Percentiles rank a stretch among this genome's conserved stretches.
Conservation (phyloP, 139 green algal species). For the Eudorina sp. region DNA sequence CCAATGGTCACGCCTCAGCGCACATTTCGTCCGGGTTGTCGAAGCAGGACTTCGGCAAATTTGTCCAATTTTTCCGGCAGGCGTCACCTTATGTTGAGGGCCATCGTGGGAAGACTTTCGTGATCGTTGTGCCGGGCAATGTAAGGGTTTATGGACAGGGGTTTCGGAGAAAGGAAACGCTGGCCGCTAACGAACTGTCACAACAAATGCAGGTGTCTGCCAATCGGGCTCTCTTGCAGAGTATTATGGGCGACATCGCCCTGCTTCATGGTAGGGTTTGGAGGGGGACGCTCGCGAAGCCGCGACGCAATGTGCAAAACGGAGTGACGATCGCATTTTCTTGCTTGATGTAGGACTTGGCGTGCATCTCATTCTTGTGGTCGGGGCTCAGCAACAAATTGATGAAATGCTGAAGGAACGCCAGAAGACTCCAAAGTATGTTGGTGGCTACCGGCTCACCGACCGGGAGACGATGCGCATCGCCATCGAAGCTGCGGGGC, state of each 20-base stretch:
- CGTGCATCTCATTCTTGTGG: conserved; percentile 89
- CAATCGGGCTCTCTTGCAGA: conserved; percentile 64
- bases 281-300: background rate
- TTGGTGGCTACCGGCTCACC: conserved; percentile 89
- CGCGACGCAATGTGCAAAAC: no score
- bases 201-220: conserved; percentile 58
- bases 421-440: conserved; percentile 63
- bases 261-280: conserved; percentile 85
- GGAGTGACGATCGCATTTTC: no score
- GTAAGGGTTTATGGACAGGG: conserved; percentile 58
- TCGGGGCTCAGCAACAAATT: conserved; percentile 83
- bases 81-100: conserved; percentile 93
- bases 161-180: no score
- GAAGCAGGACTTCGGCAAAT: conserved; percentile 68
- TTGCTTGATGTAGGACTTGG: conserved; percentile 78
- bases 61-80: conserved; percentile 83
- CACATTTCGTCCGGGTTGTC: conserved; percentile 15
- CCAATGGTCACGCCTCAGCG: background rate
- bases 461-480: conserved; percentile 70
- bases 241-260: conserved; percentile 87
- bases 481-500: conserved; percentile 81
- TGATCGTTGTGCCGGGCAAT: conserved; percentile 92
- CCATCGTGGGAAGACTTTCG: conserved; percentile 89
- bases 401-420: conserved; percentile 66
- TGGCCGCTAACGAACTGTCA: no score